Evolutionary conservation across 1,284 basidiomycete species (phyloP), one percentile per base, ranked within the genome.

Genomic region (Bjerkandera adusta): DNA sequence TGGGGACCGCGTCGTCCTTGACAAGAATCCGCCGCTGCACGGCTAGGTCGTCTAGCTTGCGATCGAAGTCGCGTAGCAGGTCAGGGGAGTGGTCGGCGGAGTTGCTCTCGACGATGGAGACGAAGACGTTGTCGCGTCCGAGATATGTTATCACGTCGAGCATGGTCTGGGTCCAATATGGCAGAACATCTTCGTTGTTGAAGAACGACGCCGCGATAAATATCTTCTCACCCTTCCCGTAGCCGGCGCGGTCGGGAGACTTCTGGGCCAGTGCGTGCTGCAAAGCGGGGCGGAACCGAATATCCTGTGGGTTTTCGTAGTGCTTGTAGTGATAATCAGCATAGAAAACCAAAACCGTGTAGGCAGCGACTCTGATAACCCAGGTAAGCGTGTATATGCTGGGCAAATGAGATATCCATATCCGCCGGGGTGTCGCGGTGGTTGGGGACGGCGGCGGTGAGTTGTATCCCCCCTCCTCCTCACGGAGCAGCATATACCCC

Each of bases 101-200:
- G 54, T 76, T 68, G 43, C 72, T 76, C 58, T 81, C 79, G 54
- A 79, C 69, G 43, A 81, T 65, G n/a, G 77, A 80, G 4, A 82
- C 67, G 52, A 71, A 81, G 13, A 74, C 72, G 40, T 79, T 77
- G 36, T 70, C 65, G 3, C 62, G 51, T 7, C 79, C 79, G 27
- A 81, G 66, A 59, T 69, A 70, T 36, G 57, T 51, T 29, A 72
- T 69, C 8, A 61, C 58, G 51, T 65, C 64, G 43, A 65, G 53
- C 37, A 75, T 56, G 22, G 68, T 61, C 15, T 63, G 49, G 3
- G 62, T 64, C 71, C 71, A 73, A 51, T 71, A 68, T 1, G 71
- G 69, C 5, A 74, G 52, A 2, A 73, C 60, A 0, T 48, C 40
- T 41, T 65, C 55, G 38, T 73, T 73, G 35, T 72, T 63, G 53